Evolutionary conservation across 306 rosid species (phyloP), one percentile per base, ranked within the genome.

Genomic region (Dryas octopetala): DNA sequence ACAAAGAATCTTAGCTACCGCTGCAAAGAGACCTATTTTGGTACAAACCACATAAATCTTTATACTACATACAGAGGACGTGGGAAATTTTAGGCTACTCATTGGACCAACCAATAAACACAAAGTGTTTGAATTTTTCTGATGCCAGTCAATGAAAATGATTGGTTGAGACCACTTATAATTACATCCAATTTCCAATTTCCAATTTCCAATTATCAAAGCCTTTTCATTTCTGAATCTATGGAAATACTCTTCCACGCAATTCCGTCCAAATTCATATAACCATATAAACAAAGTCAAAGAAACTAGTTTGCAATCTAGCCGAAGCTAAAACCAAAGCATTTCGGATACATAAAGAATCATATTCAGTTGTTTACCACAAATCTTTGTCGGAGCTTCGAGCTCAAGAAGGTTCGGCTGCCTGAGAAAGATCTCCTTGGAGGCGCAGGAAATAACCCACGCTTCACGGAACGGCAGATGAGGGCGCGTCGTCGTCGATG

Each of bases 321-420:
- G 5, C 51, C 19, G 3, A 63, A 74, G 8, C 64, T 15, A 53
- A 45, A 19, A 13, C 62, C 62, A 58, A 71, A 48, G 17, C 41
- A 49, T 10, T 40, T 14, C 51, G 40, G 40, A 40, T 43, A 23
- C 51, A 6, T 5, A 71, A 15, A 72, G 19, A 40, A 15, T 9
- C 5, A 10, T 46, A 14, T 7, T 2, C 0, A 7, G 4, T 17
- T 62, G 40, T n/a, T 64, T 86, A 91, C 96, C 96, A 62, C 96
- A 91, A 79, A 91, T 91, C 82, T 91, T 91, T 28, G 88, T 85
- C 15, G 93, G 96, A 82, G 96, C 93, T 86, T 91, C 96, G 51
- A 91, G 96, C 73, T 91, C 96, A 5, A 91, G 96, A 74, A 91
- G 96, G 73, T 91, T 88, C 14, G 96, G 96, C 64, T 91, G 96